phyloP scores from a whole-genome alignment of 331 rosid species.

The Dryas integrifolia region DNA sequence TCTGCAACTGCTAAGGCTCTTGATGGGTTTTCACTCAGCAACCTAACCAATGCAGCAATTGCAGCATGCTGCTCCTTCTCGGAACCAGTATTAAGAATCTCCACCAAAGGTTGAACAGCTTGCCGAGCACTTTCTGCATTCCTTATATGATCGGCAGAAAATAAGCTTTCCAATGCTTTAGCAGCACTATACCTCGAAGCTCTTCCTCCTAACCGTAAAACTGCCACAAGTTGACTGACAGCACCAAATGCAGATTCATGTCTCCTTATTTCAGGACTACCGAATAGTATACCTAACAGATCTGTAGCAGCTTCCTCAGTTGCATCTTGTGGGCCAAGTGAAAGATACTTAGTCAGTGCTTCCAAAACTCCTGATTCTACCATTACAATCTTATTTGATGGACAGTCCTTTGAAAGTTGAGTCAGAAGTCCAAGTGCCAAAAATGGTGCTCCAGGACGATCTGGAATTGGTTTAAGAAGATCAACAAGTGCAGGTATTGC shows the following conservation, averaged over 20 bases:
- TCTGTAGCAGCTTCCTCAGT: constrained; percentile 99
- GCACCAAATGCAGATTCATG: constrained; percentile 91
- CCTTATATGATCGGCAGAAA: constrained; percentile 93
- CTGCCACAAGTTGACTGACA: constrained; percentile 95
- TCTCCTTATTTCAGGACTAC: constrained; percentile 89
- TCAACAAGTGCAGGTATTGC: constrained; percentile 96
- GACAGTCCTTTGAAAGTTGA: constrained; percentile 86
- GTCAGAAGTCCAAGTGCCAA: constrained; percentile 88
- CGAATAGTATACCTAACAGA: constrained; percentile 83
- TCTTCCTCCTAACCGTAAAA: constrained; percentile 95
- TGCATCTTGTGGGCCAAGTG: constrained; percentile 94
- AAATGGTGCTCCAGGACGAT: constrained; percentile 97
- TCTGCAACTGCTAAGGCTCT: constrained; percentile 96
- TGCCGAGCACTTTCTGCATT: constrained; percentile 92
- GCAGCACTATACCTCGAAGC: constrained; percentile 95
- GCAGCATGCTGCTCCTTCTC: constrained; percentile 99
- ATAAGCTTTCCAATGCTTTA: constrained; percentile 92
- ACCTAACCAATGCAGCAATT: constrained; percentile 87
- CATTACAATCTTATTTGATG: constrained; percentile 83
- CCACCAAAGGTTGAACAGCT: constrained; percentile 96
- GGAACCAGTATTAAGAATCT: constrained; percentile 88
- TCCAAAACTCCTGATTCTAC: constrained; percentile 97
- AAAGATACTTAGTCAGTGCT: constrained; percentile 89
- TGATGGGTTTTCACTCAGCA: constrained; percentile 95
- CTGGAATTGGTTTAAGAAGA: constrained; percentile 98